Evolutionary conservation across 768 basidiomycete genomes (phyloP).

Genomic region (Suillus alpinus): DNA sequence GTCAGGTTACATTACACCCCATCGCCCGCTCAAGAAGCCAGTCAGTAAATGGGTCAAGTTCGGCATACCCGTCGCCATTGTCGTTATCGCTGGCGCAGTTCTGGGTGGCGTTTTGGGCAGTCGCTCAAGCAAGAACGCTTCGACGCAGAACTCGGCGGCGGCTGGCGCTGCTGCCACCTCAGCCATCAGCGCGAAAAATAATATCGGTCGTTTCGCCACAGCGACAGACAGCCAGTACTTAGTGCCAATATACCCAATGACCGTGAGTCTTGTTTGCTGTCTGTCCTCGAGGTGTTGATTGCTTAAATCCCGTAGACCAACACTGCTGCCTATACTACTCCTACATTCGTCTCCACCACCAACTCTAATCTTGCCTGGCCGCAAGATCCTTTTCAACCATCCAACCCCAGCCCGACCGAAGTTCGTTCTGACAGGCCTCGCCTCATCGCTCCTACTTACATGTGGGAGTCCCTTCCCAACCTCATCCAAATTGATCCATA

Average conservation of each 20-base stretch:
- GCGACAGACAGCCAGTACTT: slow-evolving; percentile 77
- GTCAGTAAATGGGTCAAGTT: slow-evolving; percentile 74
- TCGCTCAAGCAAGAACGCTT: slow-evolving; percentile 42
- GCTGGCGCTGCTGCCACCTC: slow-evolving; percentile 46
- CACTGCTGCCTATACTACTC: slow-evolving; percentile 62
- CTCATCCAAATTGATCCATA: slow-evolving; percentile 86
- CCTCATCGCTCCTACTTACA: slow-evolving; percentile 87
- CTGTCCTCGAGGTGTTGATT: slow-evolving; percentile 4
- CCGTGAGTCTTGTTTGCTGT: slow-evolving; percentile 53
- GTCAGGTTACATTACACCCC: slow-evolving; percentile 63
- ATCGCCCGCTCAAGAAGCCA: slow-evolving; percentile 44
- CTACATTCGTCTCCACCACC: slow-evolving; percentile 66
- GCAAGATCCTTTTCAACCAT: slow-evolving; percentile 68
- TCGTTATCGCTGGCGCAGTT: slow-evolving; percentile 65
- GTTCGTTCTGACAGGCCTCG: slow-evolving; percentile 82
- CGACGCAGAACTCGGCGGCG: slow-evolving; percentile 15
- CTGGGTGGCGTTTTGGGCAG: slow-evolving; percentile 81
- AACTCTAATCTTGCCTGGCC: slow-evolving; percentile 68
- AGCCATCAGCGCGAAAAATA: slow-evolving; percentile 55
- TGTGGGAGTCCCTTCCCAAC: slow-evolving; percentile 78
- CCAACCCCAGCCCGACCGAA: slow-evolving; percentile 55
- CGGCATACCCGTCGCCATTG: slow-evolving; percentile 62
- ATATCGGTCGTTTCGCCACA: slow-evolving; percentile 68
- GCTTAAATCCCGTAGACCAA: slow-evolving; percentile 54
- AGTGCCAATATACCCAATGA: slow-evolving; percentile 85